Evolutionary conservation across 208 protist species (phyloP).

Genomic region (Trypanosoma caninum): DNA sequence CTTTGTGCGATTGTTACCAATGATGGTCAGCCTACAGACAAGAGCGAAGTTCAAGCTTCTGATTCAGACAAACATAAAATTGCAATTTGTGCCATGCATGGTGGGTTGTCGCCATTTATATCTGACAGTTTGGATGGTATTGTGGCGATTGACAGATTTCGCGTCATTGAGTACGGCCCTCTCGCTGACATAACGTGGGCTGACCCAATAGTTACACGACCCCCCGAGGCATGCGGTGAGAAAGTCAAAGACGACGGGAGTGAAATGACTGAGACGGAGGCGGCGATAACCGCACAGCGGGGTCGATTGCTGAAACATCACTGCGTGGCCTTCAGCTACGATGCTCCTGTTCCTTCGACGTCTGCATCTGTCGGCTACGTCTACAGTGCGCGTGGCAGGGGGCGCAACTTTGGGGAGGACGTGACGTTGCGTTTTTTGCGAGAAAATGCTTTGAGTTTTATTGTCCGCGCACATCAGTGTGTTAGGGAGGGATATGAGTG

Average conservation of each 20-base stretch:
- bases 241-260: not conserved
- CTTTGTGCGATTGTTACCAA: slow-evolving; percentile 96
- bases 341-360: slow-evolving; percentile 10
- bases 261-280: not conserved
- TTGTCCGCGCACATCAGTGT: slow-evolving; percentile 98
- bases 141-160: slow-evolving; percentile 91
- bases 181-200: slow-evolving; percentile 99
- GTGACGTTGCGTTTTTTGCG: slow-evolving; percentile 96
- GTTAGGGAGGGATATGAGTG: slow-evolving; percentile 98
- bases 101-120: slow-evolving; percentile 96
- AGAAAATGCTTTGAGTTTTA: slow-evolving; percentile 96
- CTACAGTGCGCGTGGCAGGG: slow-evolving; percentile 97
- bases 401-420: slow-evolving; percentile 98
- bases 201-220: slow-evolving; percentile 86
- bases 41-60: not conserved
- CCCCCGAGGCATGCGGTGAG: not conserved
- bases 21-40: not conserved
- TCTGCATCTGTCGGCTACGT: slow-evolving; percentile 89
- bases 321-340: not conserved
- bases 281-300: not conserved
- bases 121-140: slow-evolving; percentile 96
- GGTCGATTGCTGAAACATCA: not conserved
- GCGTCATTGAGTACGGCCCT: slow-evolving; percentile 92
- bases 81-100: slow-evolving; percentile 97
- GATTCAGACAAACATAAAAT: slow-evolving; percentile 79